phyloP scores from a whole-genome alignment of 805 yeast species.

The Teunomyces kruisii region DNA sequence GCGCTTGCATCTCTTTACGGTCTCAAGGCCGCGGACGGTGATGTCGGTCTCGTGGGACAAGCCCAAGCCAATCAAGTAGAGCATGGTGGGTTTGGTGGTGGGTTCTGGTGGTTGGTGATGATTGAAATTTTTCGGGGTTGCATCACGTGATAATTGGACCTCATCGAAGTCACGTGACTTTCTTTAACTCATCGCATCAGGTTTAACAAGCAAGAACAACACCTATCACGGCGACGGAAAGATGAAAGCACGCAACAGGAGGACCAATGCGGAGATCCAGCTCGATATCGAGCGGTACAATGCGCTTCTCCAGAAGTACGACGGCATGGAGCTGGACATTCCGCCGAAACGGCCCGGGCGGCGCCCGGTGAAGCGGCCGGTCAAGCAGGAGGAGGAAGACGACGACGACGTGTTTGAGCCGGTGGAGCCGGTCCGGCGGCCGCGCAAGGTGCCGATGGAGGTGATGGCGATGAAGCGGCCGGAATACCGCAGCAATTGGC shows the following conservation, averaged over 20 bases:
- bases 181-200: too few relatives aligned
- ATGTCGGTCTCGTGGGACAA: constrained; percentile 86
- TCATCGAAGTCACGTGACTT: constrained; percentile 11
- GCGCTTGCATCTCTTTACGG: constrained; percentile 77
- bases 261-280: constrained; percentile 12
- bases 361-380: background rate
- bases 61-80: constrained; percentile 89
- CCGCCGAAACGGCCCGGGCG: constrained; percentile 20
- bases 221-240: too few relatives aligned
- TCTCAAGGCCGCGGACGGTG: constrained; percentile 90
- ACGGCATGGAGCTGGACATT: constrained; percentile 23
- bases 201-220: too few relatives aligned
- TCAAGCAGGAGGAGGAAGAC: background rate
- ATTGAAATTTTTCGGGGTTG: constrained; percentile 5
- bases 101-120: background rate
- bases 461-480: constrained; percentile 1
- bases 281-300: constrained; percentile 19
- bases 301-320: constrained; percentile 14
- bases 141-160: too few relatives aligned
- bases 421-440: background rate
- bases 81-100: constrained; percentile 48
- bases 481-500: background rate
- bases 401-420: background rate
- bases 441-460: background rate
- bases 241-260: background rate